These are phyloP conservation scores for Trapa bicornis DNA, from an alignment of 345 rosid species.

Conservation along the genomic window DNA sequence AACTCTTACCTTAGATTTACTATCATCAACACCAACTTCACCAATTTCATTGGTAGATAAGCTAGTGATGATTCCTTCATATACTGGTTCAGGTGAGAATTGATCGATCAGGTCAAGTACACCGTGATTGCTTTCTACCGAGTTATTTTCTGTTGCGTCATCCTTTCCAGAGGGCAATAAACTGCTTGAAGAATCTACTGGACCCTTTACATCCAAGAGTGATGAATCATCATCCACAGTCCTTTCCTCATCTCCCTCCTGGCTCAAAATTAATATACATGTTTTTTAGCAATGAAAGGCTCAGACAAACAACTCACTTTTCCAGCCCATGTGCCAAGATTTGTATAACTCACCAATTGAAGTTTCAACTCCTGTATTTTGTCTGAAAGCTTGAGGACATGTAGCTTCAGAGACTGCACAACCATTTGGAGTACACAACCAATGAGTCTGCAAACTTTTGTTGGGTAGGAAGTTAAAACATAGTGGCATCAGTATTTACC, in stretches of 20 bases:
- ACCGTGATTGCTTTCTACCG: not conserved
- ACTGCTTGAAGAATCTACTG: not conserved
- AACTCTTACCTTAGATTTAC: not conserved
- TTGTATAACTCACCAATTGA: constrained; percentile 44
- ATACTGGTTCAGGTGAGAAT: not conserved
- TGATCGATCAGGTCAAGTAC: not conserved
- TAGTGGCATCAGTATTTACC: constrained; percentile 29
- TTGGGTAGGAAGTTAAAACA: not conserved
- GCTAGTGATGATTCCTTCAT: not conserved
- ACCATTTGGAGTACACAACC: not conserved
- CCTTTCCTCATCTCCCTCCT: constrained; percentile 43
- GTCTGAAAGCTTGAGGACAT: constrained; percentile 62
- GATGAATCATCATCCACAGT: constrained; percentile 20
- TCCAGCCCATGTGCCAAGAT: not conserved
- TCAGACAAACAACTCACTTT: not conserved
- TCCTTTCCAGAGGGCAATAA: not conserved
- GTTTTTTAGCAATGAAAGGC: not conserved
- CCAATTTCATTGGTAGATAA: not conserved
- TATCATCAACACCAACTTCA: not conserved
- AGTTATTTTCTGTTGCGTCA: not conserved
- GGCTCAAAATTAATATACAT: constrained; percentile 12
- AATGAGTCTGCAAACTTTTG: not conserved
- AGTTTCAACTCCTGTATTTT: constrained; percentile 49
- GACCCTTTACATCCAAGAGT: not conserved
- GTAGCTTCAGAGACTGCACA: constrained; percentile 81